Conservation (phyloP, 2,329 filamentous ascomycete genomes). For the Colletotrichum trifolii region DNA sequence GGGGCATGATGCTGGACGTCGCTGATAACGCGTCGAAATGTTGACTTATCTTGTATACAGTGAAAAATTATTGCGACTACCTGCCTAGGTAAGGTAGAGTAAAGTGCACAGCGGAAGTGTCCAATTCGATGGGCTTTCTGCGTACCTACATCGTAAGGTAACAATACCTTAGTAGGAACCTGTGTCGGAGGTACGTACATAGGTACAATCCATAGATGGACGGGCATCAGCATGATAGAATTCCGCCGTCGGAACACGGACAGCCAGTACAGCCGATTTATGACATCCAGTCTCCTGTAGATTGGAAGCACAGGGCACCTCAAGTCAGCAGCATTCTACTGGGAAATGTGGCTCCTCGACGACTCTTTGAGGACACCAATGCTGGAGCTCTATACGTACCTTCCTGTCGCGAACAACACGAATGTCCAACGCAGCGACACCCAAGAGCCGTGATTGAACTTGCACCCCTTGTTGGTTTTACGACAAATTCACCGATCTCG, state of each 20-base stretch:
- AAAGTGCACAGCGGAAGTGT: too few relatives aligned
- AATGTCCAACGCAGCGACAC: conserved; percentile 13
- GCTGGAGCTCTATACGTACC: conserved; percentile 35
- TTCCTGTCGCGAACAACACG: conserved; percentile 26
- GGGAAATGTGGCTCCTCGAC: conserved; percentile 36
- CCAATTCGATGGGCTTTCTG: too few relatives aligned
- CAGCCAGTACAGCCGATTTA: conserved; percentile 21
- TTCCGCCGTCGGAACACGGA: conserved; percentile 26
- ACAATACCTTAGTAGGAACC: too few relatives aligned
- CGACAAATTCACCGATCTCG: neutral
- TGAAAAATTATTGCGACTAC: too few relatives aligned
- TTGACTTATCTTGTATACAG: too few relatives aligned
- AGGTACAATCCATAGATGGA: too few relatives aligned
- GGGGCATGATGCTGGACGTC: too few relatives aligned
- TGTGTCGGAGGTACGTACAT: too few relatives aligned
- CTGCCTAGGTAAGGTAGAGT: too few relatives aligned
- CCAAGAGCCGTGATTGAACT: conserved; percentile 8
- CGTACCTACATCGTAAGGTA: too few relatives aligned
- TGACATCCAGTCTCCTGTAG: conserved; percentile 25
- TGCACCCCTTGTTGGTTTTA: neutral
- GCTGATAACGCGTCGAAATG: too few relatives aligned
- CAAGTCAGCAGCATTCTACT: conserved; percentile 21
- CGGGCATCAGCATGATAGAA: neutral
- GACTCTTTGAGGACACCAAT: conserved; percentile 36
- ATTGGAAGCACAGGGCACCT: conserved; percentile 22